Conservation (phyloP, 441 rosid genomes). For the Pelargonium cotyledonis region DNA sequence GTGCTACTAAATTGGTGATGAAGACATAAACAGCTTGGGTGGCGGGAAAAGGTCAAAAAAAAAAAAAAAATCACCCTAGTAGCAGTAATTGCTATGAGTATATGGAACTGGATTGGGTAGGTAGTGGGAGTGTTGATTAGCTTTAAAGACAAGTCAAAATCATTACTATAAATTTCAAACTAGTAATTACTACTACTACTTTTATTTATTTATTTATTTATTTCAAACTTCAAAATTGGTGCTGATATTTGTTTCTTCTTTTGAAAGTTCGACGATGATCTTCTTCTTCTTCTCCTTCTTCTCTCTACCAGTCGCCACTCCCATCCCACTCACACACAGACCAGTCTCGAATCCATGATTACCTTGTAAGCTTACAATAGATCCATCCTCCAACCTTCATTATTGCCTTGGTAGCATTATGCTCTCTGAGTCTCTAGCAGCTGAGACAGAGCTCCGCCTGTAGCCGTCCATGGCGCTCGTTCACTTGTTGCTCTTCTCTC, state of each 20-base stretch:
- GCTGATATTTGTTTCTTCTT: neutral
- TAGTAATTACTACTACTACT: no score
- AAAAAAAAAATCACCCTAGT: no score
- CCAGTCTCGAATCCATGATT: neutral
- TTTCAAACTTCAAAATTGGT: neutral
- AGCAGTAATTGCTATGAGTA: no score
- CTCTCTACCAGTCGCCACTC: neutral
- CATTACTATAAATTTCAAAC: neutral
- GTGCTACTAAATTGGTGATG: no score
- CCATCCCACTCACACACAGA: neutral
- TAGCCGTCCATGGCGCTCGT: conserved; percentile 24
- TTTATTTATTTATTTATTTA: neutral
- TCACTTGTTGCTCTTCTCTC: conserved; percentile 27
- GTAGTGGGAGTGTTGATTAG: neutral
- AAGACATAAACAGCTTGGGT: no score
- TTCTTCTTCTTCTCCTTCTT: neutral
- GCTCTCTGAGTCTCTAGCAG: neutral
- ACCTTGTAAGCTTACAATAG: neutral
- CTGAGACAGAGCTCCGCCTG: neutral
- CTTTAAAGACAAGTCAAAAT: conserved; percentile 13
- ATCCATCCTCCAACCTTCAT: no score
- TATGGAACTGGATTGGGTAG: neutral
- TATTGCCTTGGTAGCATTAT: no score
- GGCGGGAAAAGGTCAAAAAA: no score
- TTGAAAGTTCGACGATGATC: neutral